Conservation (phyloP, 192 early-diverging fungal genomes). For the Backusella macrospora region DNA sequence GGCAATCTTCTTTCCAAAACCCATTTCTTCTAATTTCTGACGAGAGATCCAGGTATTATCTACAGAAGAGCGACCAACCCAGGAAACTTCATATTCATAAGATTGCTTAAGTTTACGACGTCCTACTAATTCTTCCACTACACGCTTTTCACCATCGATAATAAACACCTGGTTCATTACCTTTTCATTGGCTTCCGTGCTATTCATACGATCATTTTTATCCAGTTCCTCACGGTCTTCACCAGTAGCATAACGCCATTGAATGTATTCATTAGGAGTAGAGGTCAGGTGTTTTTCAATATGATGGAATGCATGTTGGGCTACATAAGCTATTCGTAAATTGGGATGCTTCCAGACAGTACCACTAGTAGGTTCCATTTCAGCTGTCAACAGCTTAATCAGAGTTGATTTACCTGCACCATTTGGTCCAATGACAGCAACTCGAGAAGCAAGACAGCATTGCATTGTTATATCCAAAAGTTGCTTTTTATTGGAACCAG, state of each 20-base stretch:
- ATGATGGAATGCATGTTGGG: conserved; percentile 89
- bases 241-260: conserved; percentile 81
- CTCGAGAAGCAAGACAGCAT: conserved; percentile 70
- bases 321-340: conserved; percentile 84
- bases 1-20: conserved; percentile 76
- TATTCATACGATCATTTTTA: conserved; percentile 71
- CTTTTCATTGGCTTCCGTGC: conserved; percentile 64
- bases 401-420: conserved; percentile 75
- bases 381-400: conserved; percentile 77
- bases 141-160: conserved; percentile 63
- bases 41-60: conserved; percentile 75
- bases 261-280: conserved; percentile 86
- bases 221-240: conserved; percentile 76
- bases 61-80: conserved; percentile 60
- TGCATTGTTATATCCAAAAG: conserved; percentile 63
- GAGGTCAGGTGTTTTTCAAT: conserved; percentile 80
- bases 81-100: conserved; percentile 85
- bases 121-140: conserved; percentile 64
- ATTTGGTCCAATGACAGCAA: conserved; percentile 79
- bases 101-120: conserved; percentile 81
- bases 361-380: conserved; percentile 70
- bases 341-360: conserved; percentile 84
- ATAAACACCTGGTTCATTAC: conserved; percentile 54
- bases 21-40: conserved; percentile 68
- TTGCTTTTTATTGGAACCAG: conserved; percentile 59